Percentiles rank a stretch among this genome's conserved stretches.
These are phyloP conservation scores for Dichotomocladium elegans DNA, from an alignment of 371 early-diverging fungal genomes.

Conservation along the genomic window DNA sequence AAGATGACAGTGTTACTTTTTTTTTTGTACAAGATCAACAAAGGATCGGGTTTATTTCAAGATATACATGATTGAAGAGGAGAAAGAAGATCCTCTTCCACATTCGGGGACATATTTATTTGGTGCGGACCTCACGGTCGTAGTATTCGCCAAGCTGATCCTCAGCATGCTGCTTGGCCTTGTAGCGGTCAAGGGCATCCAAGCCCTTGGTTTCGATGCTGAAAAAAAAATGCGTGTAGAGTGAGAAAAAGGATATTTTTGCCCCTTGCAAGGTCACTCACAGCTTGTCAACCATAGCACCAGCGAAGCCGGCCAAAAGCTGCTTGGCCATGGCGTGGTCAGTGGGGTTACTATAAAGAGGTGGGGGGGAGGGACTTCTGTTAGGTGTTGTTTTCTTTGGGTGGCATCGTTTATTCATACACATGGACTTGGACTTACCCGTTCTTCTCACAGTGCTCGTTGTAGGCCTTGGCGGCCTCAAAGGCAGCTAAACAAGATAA, in stretches of 20 bases:
- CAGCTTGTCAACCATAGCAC: constrained; percentile 17
- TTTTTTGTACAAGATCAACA: too few relatives aligned
- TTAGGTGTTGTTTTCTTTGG: not conserved
- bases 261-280: not conserved
- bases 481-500: constrained; percentile 24
- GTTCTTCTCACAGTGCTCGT: constrained; percentile 40
- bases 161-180: constrained; percentile 43
- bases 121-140: too few relatives aligned
- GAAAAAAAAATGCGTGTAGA: not conserved
- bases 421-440: constrained; percentile 18
- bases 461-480: constrained; percentile 45
- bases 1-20: too few relatives aligned
- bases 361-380: not conserved
- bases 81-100: too few relatives aligned
- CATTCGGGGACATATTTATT: too few relatives aligned
- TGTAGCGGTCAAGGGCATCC: constrained; percentile 38
- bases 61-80: too few relatives aligned
- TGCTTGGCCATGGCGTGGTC: constrained; percentile 47
- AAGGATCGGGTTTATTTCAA: too few relatives aligned
- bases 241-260: not conserved
- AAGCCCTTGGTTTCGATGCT: constrained; percentile 51
- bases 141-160: constrained; percentile 28
- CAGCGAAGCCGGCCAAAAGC: constrained; percentile 50
- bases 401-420: too few relatives aligned
- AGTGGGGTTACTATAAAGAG: constrained; percentile 18